These are phyloP conservation scores for Pseudomonodictys pantanalensis DNA, from an alignment of 495 filamentous ascomycete genomes.

Conservation along the genomic window DNA sequence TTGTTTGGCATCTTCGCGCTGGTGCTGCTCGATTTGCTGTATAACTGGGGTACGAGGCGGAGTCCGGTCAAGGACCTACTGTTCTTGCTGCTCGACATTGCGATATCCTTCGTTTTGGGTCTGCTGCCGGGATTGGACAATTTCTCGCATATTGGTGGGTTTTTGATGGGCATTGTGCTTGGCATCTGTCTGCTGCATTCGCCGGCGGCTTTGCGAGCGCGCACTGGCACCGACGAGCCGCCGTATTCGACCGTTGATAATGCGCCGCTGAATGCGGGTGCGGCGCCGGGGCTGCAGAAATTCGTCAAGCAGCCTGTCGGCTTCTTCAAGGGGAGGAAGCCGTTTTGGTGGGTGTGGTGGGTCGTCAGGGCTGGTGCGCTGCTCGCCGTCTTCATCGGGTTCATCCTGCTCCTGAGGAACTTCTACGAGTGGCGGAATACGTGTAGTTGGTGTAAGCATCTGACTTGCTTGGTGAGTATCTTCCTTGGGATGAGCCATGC, in stretches of 20 bases:
- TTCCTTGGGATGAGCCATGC: background rate
- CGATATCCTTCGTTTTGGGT: slow-evolving; percentile 87
- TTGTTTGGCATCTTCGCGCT: slow-evolving; percentile 91
- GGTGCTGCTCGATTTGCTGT: slow-evolving; percentile 81
- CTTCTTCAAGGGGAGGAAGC: slow-evolving; percentile 90
- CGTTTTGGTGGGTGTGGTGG: slow-evolving; percentile 98
- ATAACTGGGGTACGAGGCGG: slow-evolving; percentile 77
- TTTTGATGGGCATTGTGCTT: slow-evolving; percentile 84
- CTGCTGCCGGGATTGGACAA: slow-evolving; percentile 93
- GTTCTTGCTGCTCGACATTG: slow-evolving; percentile 79
- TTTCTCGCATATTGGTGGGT: slow-evolving; percentile 95
- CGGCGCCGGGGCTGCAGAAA: slow-evolving; percentile 42
- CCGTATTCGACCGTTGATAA: slow-evolving; percentile 61
- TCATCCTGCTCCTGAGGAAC: slow-evolving; percentile 80
- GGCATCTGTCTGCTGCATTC: slow-evolving; percentile 86
- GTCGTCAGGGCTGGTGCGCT: slow-evolving; percentile 76
- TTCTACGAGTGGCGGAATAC: slow-evolving; percentile 75
- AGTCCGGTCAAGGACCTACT: slow-evolving; percentile 75
- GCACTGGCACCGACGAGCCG: slow-evolving; percentile 64
- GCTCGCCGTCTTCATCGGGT: slow-evolving; percentile 71
- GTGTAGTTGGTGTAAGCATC: slow-evolving; percentile 89
- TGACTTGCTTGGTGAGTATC: slow-evolving; percentile 83
- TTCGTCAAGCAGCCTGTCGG: slow-evolving; percentile 68
- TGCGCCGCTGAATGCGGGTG: slow-evolving; percentile 13
- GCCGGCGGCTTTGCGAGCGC: slow-evolving; percentile 71